phyloP scores from a whole-genome alignment of 345 rosid species.

The Viola odorata region DNA sequence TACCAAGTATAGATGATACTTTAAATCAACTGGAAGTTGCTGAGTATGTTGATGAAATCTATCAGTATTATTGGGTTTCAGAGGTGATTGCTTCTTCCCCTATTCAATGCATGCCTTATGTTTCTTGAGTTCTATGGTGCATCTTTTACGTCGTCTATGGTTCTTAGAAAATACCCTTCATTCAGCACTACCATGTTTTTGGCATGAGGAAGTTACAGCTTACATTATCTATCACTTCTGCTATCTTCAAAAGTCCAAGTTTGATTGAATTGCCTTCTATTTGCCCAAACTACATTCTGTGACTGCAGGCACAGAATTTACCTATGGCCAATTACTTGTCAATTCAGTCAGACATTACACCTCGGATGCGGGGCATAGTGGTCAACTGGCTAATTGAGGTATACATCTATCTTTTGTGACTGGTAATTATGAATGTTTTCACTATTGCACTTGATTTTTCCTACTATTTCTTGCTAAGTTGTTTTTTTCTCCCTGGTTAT shows the following conservation, averaged over 20 bases:
- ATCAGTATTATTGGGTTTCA: conserved; percentile 75
- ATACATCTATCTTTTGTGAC: conserved; percentile 11
- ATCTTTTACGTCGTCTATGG: not conserved
- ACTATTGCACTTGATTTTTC: not conserved
- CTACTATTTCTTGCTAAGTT: conserved; percentile 5
- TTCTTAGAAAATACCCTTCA: not conserved
- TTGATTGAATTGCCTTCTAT: no score
- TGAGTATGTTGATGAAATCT: conserved; percentile 90
- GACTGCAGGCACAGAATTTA: conserved; percentile 51
- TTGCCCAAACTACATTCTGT: no score
- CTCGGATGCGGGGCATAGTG: conserved; percentile 76
- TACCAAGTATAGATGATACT: conserved; percentile 68
- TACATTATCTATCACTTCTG: not conserved
- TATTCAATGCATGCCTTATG: not conserved
- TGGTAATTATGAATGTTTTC: conserved; percentile 10
- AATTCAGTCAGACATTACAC: conserved; percentile 51
- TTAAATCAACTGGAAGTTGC: conserved; percentile 88
- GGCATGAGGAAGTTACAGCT: not conserved
- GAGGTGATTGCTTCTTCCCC: conserved; percentile 49
- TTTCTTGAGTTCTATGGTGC: not conserved
- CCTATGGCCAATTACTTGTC: conserved; percentile 54
- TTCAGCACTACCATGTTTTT: no score
- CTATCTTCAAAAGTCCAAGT: not conserved
- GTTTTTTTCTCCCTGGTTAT: conserved; percentile 16
- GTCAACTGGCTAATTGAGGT: conserved; percentile 98